Evolutionary conservation across 768 basidiomycete genomes (phyloP).

Genomic region (Paxillus ammoniavirescens): DNA sequence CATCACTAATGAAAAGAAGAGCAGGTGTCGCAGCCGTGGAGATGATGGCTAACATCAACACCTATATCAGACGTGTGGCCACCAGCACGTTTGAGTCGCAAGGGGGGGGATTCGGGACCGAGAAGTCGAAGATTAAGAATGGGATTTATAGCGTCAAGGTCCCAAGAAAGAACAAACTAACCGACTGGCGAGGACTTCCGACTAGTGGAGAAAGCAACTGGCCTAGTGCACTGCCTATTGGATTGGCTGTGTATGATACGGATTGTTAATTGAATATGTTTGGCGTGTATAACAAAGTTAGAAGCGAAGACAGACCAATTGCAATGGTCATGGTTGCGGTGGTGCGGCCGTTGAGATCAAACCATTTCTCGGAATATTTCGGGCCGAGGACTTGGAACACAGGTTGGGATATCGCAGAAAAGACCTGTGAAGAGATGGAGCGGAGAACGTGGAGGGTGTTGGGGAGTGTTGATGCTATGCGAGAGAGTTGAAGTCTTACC

Average conservation of each 20-base stretch:
- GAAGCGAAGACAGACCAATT: conserved; percentile 31
- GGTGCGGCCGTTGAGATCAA: conserved; percentile 70
- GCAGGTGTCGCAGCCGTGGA: conserved; percentile 60
- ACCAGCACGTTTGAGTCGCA: neutral
- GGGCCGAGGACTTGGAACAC: conserved; percentile 78
- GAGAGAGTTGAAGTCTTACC: conserved; percentile 34
- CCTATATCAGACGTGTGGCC: conserved; percentile 34
- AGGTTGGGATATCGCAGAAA: conserved; percentile 66
- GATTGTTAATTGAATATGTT: neutral
- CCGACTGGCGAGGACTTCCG: conserved; percentile 54
- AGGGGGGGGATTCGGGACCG: neutral
- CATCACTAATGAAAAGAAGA: conserved; percentile 53
- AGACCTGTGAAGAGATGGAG: conserved; percentile 38
- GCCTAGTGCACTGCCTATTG: conserved; percentile 69
- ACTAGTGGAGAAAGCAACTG: conserved; percentile 70
- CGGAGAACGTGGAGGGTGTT: neutral
- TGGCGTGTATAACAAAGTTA: neutral
- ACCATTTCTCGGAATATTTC: conserved; percentile 83
- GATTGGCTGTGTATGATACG: conserved; percentile 51
- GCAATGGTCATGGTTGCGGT: conserved; percentile 71
- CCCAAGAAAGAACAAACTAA: conserved; percentile 30
- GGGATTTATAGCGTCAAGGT: neutral
- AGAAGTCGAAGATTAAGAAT: neutral
- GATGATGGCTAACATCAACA: conserved; percentile 70
- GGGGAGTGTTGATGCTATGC: neutral